Evolutionary conservation across 164 flowering plant genomes (phyloP).

Genomic region (Berberis thunbergii): DNA sequence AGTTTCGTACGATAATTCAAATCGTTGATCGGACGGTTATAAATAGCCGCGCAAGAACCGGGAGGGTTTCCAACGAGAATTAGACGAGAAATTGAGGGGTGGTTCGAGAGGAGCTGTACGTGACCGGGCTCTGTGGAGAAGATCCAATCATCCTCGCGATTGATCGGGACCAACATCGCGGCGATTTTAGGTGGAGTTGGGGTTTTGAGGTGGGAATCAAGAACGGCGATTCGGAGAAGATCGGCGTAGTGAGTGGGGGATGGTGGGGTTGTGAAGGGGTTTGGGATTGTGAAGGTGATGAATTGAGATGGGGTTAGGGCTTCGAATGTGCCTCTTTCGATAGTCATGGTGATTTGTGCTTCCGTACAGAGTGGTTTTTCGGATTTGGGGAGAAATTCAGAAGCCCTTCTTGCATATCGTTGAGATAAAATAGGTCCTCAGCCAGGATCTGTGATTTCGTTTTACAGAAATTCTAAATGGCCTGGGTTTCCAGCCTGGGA

Average conservation of each 20-base stretch:
- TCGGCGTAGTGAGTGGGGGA: neutral
- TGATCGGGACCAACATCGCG: slow-evolving; percentile 66
- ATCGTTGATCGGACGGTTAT: slow-evolving; percentile 8
- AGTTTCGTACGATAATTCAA: slow-evolving; percentile 6
- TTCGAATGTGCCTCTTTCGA: slow-evolving; percentile 46
- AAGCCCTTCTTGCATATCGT: too few species aligned
- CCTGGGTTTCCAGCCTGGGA: too few species aligned
- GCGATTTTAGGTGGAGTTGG: slow-evolving; percentile 23
- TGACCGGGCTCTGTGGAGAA: slow-evolving; percentile 77
- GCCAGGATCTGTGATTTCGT: too few species aligned
- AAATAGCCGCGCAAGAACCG: neutral
- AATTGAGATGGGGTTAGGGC: slow-evolving; percentile 53
- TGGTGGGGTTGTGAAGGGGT: neutral
- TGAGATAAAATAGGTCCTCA: too few species aligned
- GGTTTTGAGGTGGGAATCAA: slow-evolving; percentile 41
- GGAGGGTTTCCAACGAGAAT: slow-evolving; percentile 50
- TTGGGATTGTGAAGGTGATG: slow-evolving; percentile 66
- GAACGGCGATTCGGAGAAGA: slow-evolving; percentile 52
- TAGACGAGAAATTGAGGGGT: slow-evolving; percentile 53
- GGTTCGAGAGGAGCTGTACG: slow-evolving; percentile 52
- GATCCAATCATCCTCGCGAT: slow-evolving; percentile 63
- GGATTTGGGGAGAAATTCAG: too few species aligned
- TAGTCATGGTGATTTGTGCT: slow-evolving; percentile 25
- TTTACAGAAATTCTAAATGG: too few species aligned
- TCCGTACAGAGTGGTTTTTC: too few species aligned